A percentile compares a stretch with the other conserved stretches of the same genome.
Conservation (phyloP, 306 rosid genomes). For the Cucurbita argyrosperma region DNA sequence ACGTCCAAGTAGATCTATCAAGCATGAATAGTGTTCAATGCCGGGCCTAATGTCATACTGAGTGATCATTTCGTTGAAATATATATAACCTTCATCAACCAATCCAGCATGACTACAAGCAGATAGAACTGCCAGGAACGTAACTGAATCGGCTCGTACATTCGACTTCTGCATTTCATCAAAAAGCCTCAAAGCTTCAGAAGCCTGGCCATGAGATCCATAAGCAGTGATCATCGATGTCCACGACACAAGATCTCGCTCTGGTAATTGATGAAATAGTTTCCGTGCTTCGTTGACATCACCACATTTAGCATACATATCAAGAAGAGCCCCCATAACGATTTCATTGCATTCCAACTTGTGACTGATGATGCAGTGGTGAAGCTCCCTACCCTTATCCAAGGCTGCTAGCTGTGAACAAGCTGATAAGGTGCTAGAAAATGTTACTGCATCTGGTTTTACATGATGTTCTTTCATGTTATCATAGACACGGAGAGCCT, state of each 20-base stretch:
- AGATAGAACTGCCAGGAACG: constrained; percentile 57
- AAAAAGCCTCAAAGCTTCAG: constrained; percentile 57
- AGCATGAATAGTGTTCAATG: constrained; percentile 65
- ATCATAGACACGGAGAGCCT: constrained; percentile 40
- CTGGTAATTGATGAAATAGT: constrained; percentile 46
- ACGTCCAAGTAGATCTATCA: constrained; percentile 76
- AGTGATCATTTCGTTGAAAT: constrained; percentile 46
- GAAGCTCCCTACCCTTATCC: constrained; percentile 68
- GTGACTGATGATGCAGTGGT: constrained; percentile 25
- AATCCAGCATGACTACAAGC: constrained; percentile 76
- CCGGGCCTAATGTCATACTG: constrained; percentile 37
- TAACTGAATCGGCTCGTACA: constrained; percentile 43
- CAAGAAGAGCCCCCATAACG: constrained; percentile 74
- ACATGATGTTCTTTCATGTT: constrained; percentile 31
- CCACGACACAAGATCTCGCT: constrained; percentile 65
- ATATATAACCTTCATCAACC: constrained; percentile 47
- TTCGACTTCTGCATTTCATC: constrained; percentile 36
- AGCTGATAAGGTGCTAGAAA: constrained; percentile 54
- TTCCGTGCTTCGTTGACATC: constrained; percentile 52
- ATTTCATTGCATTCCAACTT: constrained; percentile 35
- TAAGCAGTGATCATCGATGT: constrained; percentile 73
- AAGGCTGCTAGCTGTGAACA: constrained; percentile 67
- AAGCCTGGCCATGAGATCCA: constrained; percentile 61
- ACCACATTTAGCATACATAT: constrained; percentile 85
- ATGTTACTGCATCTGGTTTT: constrained; percentile 55